Base-by-base conservation (phyloP, 176 grass and related monocot genomes). In the Carex myosuroides region DNA sequence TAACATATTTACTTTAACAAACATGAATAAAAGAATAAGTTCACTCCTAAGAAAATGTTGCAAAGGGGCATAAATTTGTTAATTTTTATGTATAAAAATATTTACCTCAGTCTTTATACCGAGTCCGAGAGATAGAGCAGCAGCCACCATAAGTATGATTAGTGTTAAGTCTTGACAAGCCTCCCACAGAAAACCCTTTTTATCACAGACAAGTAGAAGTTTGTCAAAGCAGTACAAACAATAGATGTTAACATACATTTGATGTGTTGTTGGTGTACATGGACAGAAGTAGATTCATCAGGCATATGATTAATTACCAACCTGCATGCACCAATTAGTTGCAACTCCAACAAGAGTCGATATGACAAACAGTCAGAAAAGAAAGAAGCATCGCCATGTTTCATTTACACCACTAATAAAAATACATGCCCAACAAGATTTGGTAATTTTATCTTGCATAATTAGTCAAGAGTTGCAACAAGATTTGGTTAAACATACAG, bases 131-230 rank as follows among this genome's bases (percentile, higher is more conserved):
- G 96, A 99, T 87, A 95, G 60, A 53, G 87, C 61, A 61, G 96
- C 96, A 59, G 96, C 96, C 58, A 93, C 26, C 70, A 99, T 99
- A 85, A 99, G 96, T 59, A 99, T 94, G 65, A 92, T 62, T 58
- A 99, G 85, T 21, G 96, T 99, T 81, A 95, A 86, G 61, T 99
- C 96, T 81, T 99, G 88, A 64, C 93, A 89, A 81, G 96, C 89
- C 86, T 99, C 96, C 96, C 96, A 95, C 54, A 99, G 91, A 84
- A 95, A 99, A 89, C 94, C 81, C 96, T 99, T 77, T 77, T 62
- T 53, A 79, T 29, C 14, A 46, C 58, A 41, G 29, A 82, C 30
- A 30, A 12, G 67, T 14, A 71, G 68, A 61, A 52, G 7, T 70
- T 50, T 50, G 35, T 70, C 16, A 70, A 63, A 55, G 18, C 41